phyloP scores from a whole-genome alignment of 371 early-diverging fungal genomes.

The Phascolomyces articulosus region DNA sequence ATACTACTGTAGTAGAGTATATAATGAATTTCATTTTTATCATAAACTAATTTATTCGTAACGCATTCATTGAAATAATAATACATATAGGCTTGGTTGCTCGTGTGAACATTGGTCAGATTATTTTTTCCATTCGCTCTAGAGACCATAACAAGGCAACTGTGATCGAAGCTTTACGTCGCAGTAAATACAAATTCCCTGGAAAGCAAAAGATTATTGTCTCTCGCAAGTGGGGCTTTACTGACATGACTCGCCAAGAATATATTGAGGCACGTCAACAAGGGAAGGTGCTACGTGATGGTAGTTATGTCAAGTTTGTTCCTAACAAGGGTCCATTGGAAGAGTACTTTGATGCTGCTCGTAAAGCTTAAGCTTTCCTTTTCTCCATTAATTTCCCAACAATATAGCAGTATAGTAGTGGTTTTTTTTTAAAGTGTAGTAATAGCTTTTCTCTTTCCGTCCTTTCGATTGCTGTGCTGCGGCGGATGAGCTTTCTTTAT shows the following conservation, averaged over 20 bases:
- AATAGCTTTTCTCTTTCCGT: too few relatives aligned
- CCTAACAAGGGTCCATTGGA: slow-evolving; percentile 87
- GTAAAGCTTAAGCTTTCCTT: slow-evolving; percentile 32
- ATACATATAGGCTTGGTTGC: slow-evolving; percentile 86
- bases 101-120: slow-evolving; percentile 99
- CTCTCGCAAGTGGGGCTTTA: slow-evolving; percentile 99
- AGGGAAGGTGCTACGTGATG: slow-evolving; percentile 90
- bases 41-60: not conserved
- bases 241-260: slow-evolving; percentile 95
- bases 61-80: not conserved
- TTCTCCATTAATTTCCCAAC: too few relatives aligned
- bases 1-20: not conserved
- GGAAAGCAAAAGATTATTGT: slow-evolving; percentile 99
- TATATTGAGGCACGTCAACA: slow-evolving; percentile 81
- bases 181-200: slow-evolving; percentile 99
- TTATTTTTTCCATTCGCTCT: slow-evolving; percentile 98
- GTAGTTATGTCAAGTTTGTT: slow-evolving; percentile 97
- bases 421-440: too few relatives aligned
- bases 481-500: not conserved
- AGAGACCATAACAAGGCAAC: slow-evolving; percentile 95
- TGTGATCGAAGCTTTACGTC: slow-evolving; percentile 98
- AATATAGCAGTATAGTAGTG: too few relatives aligned
- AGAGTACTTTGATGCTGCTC: slow-evolving; percentile 48
- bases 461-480: not conserved
- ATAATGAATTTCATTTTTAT: not conserved